phyloP scores from a whole-genome alignment of 2,329 filamentous ascomycete species.

The Fusarium sambucinum region DNA sequence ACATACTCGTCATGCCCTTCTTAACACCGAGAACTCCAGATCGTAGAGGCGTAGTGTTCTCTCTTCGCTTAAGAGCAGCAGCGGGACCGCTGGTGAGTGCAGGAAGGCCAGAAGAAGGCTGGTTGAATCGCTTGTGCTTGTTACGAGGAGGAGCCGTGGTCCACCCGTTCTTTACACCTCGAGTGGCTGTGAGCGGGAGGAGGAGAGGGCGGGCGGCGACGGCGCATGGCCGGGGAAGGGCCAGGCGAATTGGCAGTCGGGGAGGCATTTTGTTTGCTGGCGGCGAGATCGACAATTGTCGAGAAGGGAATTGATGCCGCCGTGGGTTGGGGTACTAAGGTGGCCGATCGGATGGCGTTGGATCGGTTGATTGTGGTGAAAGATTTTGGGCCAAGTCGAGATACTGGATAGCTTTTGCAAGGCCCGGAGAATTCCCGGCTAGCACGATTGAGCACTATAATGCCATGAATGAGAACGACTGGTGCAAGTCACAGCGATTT shows the following conservation, averaged over 20 bases:
- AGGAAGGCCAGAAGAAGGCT: conserved; percentile 67
- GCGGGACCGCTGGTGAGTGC: conserved; percentile 68
- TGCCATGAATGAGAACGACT: conserved; percentile 15
- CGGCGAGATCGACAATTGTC: conserved; percentile 24
- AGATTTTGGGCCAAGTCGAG: conserved; percentile 43
- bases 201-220: conserved; percentile 54
- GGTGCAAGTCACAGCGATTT: background rate
- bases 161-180: conserved; percentile 72
- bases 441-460: conserved; percentile 1
- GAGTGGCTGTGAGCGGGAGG: conserved; percentile 60
- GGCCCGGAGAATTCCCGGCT: conserved; percentile 44
- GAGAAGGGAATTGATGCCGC: conserved; percentile 32
- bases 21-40: conserved; percentile 89
- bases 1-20: conserved; percentile 95
- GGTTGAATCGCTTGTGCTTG: conserved; percentile 72
- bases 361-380: conserved; percentile 38
- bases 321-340: conserved; percentile 20
- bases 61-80: conserved; percentile 70
- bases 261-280: conserved; percentile 57
- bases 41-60: conserved; percentile 72
- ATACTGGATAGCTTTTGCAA: conserved; percentile 33
- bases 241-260: conserved; percentile 60
- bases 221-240: conserved; percentile 55
- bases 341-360: conserved; percentile 14
- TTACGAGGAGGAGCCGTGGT: conserved; percentile 64